Conservation (phyloP, 768 basidiomycete genomes). For the Kwoniella dendrophila region DNA sequence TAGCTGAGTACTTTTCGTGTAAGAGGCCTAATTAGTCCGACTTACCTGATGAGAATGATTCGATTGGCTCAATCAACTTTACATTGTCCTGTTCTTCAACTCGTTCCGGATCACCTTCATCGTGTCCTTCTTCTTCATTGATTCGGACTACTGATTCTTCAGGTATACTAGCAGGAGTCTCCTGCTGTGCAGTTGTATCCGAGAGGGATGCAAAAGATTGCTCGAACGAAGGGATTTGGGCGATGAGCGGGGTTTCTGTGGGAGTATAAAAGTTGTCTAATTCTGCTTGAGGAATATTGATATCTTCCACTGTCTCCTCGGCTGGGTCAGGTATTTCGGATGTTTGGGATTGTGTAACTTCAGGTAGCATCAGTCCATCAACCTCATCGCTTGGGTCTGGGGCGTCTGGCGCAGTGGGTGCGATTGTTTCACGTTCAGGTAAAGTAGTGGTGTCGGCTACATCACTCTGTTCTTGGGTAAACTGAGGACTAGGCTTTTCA, state of each 20-base stretch:
- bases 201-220: neutral
- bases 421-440: too few species aligned
- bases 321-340: neutral
- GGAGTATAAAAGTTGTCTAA: slow-evolving; percentile 5
- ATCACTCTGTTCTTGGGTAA: too few species aligned
- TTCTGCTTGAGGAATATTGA: neutral
- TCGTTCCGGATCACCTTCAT: neutral
- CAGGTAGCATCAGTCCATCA: neutral
- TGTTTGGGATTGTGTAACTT: neutral
- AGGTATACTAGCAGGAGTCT: too few species aligned
- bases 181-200: too few species aligned
- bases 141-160: neutral
- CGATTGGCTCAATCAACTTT: too few species aligned
- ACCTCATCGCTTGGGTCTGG: too few species aligned
- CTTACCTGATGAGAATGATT: slow-evolving; percentile 4
- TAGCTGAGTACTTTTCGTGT: neutral
- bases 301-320: neutral
- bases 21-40: neutral
- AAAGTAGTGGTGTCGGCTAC: too few species aligned
- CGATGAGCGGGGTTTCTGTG: slow-evolving; percentile 2
- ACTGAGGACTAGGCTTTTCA: too few species aligned
- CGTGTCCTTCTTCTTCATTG: neutral
- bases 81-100: neutral
- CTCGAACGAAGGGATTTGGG: neutral
- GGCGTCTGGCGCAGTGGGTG: too few species aligned